Evolutionary conservation across 179 eudicot genomes (phyloP).

Genomic region (Carnegiea gigantea): DNA sequence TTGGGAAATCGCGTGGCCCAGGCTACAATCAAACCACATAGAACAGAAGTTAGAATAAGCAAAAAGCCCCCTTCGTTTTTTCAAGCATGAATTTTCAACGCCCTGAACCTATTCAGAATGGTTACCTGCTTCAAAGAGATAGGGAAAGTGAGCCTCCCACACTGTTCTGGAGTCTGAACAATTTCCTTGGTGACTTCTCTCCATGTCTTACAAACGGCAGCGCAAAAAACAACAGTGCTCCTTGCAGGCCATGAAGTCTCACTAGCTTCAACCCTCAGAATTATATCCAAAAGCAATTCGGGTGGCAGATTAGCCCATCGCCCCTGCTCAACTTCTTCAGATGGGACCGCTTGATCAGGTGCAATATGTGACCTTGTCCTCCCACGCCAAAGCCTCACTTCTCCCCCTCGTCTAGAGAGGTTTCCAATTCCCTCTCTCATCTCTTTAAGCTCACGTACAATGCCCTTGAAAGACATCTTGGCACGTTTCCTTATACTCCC

Average conservation of each 20-base stretch:
- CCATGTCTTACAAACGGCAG: conserved; percentile 91
- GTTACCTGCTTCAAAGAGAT: conserved; percentile 89
- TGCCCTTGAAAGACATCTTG: conserved; percentile 74
- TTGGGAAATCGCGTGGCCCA: conserved; percentile 73
- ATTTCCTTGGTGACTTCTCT: conserved; percentile 87
- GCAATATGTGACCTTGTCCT: conserved; percentile 75
- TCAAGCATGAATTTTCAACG: not conserved
- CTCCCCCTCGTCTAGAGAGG: conserved; percentile 59
- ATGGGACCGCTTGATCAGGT: conserved; percentile 58
- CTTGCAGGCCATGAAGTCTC: conserved; percentile 93
- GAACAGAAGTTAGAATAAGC: not conserved
- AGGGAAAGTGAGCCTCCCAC: conserved; percentile 89
- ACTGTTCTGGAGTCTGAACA: conserved; percentile 86
- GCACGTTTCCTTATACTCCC: not conserved
- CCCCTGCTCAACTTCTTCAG: conserved; percentile 60
- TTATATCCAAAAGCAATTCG: conserved; percentile 81
- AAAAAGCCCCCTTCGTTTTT: not conserved
- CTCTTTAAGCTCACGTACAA: conserved; percentile 49
- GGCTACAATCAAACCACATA: conserved; percentile 44
- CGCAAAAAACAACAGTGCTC: conserved; percentile 68
- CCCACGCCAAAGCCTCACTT: conserved; percentile 70
- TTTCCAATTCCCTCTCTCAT: conserved; percentile 75
- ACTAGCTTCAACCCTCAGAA: conserved; percentile 74
- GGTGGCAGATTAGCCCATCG: conserved; percentile 90
- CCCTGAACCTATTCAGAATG: not conserved